Percentiles rank a stretch among this genome's conserved stretches.
Conservation (phyloP, 192 early-diverging fungal genomes). For the Kappamyces sp. region DNA sequence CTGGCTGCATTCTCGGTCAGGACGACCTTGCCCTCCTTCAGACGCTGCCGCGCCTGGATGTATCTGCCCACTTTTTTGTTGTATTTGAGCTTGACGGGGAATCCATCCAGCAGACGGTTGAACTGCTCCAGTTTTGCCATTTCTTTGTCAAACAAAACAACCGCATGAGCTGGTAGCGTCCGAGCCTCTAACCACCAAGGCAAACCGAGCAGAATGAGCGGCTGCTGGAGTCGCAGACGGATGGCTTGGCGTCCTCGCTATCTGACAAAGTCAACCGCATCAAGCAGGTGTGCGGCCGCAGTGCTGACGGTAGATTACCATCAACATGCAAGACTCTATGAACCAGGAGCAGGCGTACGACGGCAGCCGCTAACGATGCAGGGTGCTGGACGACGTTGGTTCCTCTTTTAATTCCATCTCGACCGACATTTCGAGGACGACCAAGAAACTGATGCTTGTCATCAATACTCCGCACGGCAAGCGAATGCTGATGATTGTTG, state of each 20-base stretch:
- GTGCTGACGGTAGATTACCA: background rate
- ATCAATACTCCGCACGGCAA: conserved; percentile 4
- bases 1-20: background rate
- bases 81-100: conserved; percentile 5
- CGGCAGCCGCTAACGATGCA: background rate
- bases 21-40: background rate
- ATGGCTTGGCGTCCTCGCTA: conserved; percentile 8
- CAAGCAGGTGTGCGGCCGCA: background rate
- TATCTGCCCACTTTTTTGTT: background rate
- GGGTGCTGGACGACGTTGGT: conserved; percentile 9
- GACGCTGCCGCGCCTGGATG: background rate
- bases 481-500: conserved; percentile 2
- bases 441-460: conserved; percentile 3
- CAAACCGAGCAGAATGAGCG: conserved; percentile 5
- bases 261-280: conserved; percentile 10
- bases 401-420: conserved; percentile 4
- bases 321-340: conserved; percentile 10
- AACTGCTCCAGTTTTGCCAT: background rate
- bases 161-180: no score
- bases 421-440: background rate
- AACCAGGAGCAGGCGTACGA: conserved; percentile 11
- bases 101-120: background rate
- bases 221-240: conserved; percentile 10
- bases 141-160: background rate
- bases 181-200: background rate